Evolutionary conservation across 78 protist genomes (phyloP), one percentile per base, ranked within the genome.

Genomic region (Corallochytrium limacisporum): DNA sequence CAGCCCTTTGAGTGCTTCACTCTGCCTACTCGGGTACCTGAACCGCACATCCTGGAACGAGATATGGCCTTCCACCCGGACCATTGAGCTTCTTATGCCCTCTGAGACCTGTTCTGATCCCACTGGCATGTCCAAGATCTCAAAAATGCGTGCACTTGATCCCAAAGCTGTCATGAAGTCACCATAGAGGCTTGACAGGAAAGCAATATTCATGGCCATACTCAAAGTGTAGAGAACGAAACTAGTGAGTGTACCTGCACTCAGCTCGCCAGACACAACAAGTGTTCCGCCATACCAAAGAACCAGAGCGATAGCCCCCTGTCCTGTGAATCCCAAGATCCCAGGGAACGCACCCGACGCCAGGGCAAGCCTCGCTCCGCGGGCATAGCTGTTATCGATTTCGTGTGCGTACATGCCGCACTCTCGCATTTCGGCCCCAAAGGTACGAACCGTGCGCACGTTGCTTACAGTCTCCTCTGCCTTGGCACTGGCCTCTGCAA

Each of bases 211-310:
- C 76, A 74, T 67, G 20, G 81, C 82, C 8, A 57, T 60, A 1
- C 66, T 42, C 9, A 88, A 33, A 0, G 88, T 75, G 78, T 84
- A 82, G 40, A 89, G 53, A 16, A 89, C 44, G 42, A 83, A 81
- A 1, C 83, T 26, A 16, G 78, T 68, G 13, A 89, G 62, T 15
- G 33, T 31, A 10, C 88, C 94, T 20, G 75, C 59, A 28, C 65
- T 62, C 15, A 69, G 20, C 31, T 33, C 28, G 32, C 80, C 81
- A 29, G 9, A 18, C 6, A 82, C 12, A 1, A 88, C 82, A 3
- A 85, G 76, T 29, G 32, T 28, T 9, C 88, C 85, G 12, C 89
- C 90, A 62, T 69, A 68, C 71, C 75, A 85, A 26, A 87, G 74
- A 24, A 79, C 74, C 35, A 32, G 29, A 26, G 51, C 55, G 13